These are phyloP conservation scores for Sporothrix curviconia DNA, from an alignment of 2,329 filamentous ascomycete species.

Conservation along the genomic window DNA sequence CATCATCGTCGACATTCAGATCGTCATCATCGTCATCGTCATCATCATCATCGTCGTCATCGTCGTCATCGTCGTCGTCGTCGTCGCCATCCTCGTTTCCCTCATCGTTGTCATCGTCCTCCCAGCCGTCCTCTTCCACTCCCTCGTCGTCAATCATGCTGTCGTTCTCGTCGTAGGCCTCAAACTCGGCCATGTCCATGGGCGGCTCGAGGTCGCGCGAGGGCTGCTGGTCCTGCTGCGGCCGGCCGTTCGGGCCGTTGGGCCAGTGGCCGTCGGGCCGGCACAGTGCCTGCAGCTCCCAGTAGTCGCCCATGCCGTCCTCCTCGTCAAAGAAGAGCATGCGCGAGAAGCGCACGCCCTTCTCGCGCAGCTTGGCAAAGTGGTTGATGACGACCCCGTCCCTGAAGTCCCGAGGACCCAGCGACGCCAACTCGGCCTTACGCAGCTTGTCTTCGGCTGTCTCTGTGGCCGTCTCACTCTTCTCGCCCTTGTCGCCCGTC, in stretches of 20 bases:
- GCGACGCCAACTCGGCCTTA: neutral
- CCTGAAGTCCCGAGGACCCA: constrained; percentile 18
- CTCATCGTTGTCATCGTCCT: neutral
- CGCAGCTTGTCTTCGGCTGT: neutral
- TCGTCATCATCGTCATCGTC: neutral
- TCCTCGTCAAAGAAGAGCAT: constrained; percentile 14
- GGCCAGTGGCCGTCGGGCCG: constrained; percentile 15
- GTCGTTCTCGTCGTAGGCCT: constrained; percentile 16
- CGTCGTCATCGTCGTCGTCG: neutral
- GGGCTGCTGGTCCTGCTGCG: constrained; percentile 7
- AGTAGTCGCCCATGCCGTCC: neutral
- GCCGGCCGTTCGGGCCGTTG: neutral
- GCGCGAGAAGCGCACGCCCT: constrained; percentile 16
- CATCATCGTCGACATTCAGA: too few species aligned
- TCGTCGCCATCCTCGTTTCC: neutral
- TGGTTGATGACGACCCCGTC: constrained; percentile 16
- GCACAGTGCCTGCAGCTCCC: neutral
- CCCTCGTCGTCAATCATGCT: constrained; percentile 7
- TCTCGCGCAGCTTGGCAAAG: neutral
- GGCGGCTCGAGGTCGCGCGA: neutral
- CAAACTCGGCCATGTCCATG: constrained; percentile 1
- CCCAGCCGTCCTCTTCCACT: neutral
- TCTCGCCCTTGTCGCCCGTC: too few species aligned
- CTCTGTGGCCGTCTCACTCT: neutral
- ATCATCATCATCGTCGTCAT: neutral